These are phyloP conservation scores for Lentinus tigrinus DNA, from an alignment of 768 basidiomycete species.

Conservation along the genomic window DNA sequence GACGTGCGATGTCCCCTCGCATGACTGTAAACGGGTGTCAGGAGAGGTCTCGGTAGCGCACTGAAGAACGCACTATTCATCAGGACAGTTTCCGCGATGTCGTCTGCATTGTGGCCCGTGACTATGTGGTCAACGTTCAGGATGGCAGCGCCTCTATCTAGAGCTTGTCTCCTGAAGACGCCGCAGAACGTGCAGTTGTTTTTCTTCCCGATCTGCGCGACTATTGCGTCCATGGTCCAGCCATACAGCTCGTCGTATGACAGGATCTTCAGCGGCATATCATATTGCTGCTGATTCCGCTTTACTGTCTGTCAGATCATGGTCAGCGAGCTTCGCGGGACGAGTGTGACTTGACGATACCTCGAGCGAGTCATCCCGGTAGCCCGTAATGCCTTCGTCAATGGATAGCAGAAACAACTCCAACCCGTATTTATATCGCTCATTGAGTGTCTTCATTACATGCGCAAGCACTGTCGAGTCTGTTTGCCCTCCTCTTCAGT, in stretches of 20 bases:
- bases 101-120: conserved; percentile 98
- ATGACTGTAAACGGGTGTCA: conserved; percentile 59
- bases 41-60: conserved; percentile 1
- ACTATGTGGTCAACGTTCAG: conserved; percentile 95
- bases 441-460: conserved; percentile 94
- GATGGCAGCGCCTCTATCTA: conserved; percentile 90
- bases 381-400: conserved; percentile 98
- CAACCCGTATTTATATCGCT: conserved; percentile 89
- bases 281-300: conserved; percentile 93
- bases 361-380: conserved; percentile 95
- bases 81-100: conserved; percentile 96
- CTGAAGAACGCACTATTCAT: conserved; percentile 83
- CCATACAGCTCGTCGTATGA: conserved; percentile 97
- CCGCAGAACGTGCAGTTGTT: conserved; percentile 99
- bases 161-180: conserved; percentile 93
- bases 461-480: conserved; percentile 98
- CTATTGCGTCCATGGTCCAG: conserved; percentile 99
- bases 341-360: conserved; percentile 37
- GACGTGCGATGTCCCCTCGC: conserved; percentile 93
- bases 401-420: conserved; percentile 92
- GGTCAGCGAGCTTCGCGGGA: neutral
- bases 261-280: conserved; percentile 92
- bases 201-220: conserved; percentile 91
- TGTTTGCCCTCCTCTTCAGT: conserved; percentile 30
- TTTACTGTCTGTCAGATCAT: conserved; percentile 79